phyloP scores from a whole-genome alignment of 352 stramenopile genomes.

The Pythium diclinum region DNA sequence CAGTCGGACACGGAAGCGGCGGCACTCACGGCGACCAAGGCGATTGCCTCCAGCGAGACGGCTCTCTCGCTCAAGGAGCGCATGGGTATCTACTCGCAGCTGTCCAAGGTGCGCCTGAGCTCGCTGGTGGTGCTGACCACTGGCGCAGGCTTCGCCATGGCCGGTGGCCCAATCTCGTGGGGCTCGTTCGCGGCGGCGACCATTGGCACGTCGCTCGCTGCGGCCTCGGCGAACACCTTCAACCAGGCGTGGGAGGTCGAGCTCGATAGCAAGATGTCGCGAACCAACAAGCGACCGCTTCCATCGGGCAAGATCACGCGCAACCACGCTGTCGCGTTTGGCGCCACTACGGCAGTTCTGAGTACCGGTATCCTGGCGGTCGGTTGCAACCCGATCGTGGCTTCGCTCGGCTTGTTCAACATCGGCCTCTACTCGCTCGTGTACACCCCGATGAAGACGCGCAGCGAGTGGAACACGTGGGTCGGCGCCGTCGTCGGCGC shows the following conservation, averaged over 20 bases:
- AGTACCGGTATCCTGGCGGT: constrained; percentile 89
- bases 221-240: constrained; percentile 94
- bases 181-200: constrained; percentile 87
- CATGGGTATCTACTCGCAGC: constrained; percentile 80
- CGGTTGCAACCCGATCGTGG: constrained; percentile 94
- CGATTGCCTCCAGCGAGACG: constrained; percentile 10
- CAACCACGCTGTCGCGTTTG: constrained; percentile 81
- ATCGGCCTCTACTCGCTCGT: constrained; percentile 97
- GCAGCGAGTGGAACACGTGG: constrained; percentile 97
- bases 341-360: constrained; percentile 76
- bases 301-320: constrained; percentile 83
- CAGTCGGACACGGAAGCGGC: constrained; percentile 46
- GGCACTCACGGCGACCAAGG: constrained; percentile 30
- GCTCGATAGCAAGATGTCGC: constrained; percentile 95
- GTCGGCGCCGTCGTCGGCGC: constrained; percentile 98
- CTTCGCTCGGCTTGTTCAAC: constrained; percentile 94
- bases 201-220: constrained; percentile 94
- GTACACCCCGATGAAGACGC: constrained; percentile 99
- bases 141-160: constrained; percentile 94
- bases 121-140: constrained; percentile 97
- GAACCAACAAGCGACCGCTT: constrained; percentile 93
- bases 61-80: constrained; percentile 61
- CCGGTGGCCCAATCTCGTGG: constrained; percentile 91
- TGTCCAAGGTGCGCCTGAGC: constrained; percentile 94
- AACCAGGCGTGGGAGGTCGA: constrained; percentile 98